phyloP scores from a whole-genome alignment of 2,329 filamentous ascomycete genomes.

The Penicillium italicum region DNA sequence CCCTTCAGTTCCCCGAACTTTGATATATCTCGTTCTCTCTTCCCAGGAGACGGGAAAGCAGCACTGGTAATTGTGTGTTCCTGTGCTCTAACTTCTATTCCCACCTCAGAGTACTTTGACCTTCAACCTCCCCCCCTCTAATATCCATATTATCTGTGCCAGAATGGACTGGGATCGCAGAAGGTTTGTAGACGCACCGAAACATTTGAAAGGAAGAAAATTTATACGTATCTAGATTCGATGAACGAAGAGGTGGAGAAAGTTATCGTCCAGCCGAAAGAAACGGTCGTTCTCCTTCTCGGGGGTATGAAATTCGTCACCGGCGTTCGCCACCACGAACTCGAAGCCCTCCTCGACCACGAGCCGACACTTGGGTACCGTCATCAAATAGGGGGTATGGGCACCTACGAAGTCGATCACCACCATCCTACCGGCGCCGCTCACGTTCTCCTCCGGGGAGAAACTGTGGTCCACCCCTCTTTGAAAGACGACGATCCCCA shows the following conservation, averaged over 20 bases:
- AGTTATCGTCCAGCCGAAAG: conserved; percentile 42
- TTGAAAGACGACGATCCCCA: conserved; percentile 37
- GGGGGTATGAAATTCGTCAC: conserved; percentile 33
- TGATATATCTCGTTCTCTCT: background rate
- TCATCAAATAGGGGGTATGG: conserved; percentile 32
- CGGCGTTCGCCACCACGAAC: conserved; percentile 38
- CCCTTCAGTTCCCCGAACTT: background rate
- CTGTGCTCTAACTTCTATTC: background rate
- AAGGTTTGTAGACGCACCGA: conserved; percentile 34
- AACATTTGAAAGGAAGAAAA: background rate
- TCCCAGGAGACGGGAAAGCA: background rate
- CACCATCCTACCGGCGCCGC: conserved; percentile 38
- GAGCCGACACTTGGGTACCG: conserved; percentile 44
- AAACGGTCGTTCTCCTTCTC: conserved; percentile 33
- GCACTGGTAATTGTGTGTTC: background rate
- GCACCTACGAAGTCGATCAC: conserved; percentile 44
- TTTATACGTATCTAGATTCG: conserved; percentile 30
- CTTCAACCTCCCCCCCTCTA: background rate
- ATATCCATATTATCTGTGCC: background rate
- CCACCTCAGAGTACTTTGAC: background rate
- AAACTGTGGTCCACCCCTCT: conserved; percentile 33
- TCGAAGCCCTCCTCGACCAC: conserved; percentile 37
- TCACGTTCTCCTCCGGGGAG: conserved; percentile 42
- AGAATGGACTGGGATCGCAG: conserved; percentile 44
- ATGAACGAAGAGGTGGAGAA: conserved; percentile 43